phyloP scores from a whole-genome alignment of 371 early-diverging fungal species.

The Mucor indicus region DNA sequence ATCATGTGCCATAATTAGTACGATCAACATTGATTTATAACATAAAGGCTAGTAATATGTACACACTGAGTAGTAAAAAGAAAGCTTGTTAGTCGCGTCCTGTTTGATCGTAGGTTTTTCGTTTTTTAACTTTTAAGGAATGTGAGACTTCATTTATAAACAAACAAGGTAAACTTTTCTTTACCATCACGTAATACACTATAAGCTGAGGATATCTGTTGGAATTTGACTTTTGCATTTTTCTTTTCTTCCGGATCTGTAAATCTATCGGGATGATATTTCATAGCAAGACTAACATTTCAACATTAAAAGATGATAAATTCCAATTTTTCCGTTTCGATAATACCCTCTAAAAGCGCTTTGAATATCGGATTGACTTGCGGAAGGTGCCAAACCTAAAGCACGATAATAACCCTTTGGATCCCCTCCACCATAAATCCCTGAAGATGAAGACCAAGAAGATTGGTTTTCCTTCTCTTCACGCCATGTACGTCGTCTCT shows the following conservation, averaged over 20 bases:
- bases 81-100: constrained; percentile 20
- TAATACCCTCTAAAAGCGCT: constrained; percentile 55
- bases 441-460: constrained; percentile 2
- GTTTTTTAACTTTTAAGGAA: constrained; percentile 23
- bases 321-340: too few species aligned
- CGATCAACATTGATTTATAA: too few species aligned
- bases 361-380: constrained; percentile 56
- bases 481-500: constrained; percentile 51
- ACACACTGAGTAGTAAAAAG: too few species aligned
- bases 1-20: too few species aligned
- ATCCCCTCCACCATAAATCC: background rate
- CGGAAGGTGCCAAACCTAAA: constrained; percentile 39
- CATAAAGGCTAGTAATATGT: too few species aligned
- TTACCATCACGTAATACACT: constrained; percentile 58
- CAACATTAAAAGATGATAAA: too few species aligned
- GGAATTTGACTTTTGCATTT: constrained; percentile 52
- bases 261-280: constrained; percentile 56
- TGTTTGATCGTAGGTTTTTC: constrained; percentile 26
- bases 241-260: constrained; percentile 50
- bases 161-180: background rate
- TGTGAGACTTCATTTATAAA: background rate
- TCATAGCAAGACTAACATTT: constrained; percentile 41
- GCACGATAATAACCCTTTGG: background rate
- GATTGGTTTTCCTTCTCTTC: constrained; percentile 37
- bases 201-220: constrained; percentile 56